These are phyloP conservation scores for Ustilago shanxiensis DNA, from an alignment of 1,284 basidiomycete genomes.

Conservation along the genomic window DNA sequence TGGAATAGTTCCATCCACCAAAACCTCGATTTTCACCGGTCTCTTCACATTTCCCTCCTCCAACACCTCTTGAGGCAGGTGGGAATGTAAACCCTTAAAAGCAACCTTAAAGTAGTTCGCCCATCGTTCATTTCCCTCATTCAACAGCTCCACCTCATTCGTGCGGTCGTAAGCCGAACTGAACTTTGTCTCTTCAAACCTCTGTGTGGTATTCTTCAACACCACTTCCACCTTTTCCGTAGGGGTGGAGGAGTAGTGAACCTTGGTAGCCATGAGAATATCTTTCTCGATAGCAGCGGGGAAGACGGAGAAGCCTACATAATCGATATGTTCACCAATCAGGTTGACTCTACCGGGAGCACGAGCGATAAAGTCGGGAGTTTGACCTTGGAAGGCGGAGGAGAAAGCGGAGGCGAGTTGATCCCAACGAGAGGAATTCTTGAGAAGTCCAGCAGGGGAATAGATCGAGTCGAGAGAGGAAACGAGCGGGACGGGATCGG, in stretches of 20 bases:
- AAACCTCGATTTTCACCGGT: conserved; percentile 56
- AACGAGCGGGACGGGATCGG: conserved; percentile 62
- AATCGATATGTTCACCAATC: conserved; percentile 69
- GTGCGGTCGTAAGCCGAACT: conserved; percentile 41
- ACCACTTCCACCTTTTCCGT: conserved; percentile 25
- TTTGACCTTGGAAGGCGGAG: conserved; percentile 20
- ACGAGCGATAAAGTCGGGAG: conserved; percentile 64
- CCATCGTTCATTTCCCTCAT: conserved; percentile 63
- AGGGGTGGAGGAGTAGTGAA: conserved; percentile 19
- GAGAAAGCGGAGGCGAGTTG: conserved; percentile 49
- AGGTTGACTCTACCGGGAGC: conserved; percentile 68
- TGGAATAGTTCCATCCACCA: conserved; percentile 67
- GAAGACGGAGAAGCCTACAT: conserved; percentile 66
- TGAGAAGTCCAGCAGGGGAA: conserved; percentile 44
- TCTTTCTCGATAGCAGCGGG: conserved; percentile 69
- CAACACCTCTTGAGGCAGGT: conserved; percentile 49
- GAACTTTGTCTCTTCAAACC: conserved; percentile 55
- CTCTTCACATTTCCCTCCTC: conserved; percentile 18
- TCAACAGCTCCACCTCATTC: conserved; percentile 46
- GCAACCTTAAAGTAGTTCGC: conserved; percentile 70
- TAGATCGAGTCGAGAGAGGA: conserved; percentile 58
- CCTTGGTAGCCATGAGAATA: conserved; percentile 66
- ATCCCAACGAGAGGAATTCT: conserved; percentile 57
- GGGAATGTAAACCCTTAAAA: conserved; percentile 63
- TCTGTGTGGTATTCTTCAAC: conserved; percentile 58